These are phyloP conservation scores for Arthrocladium fulminans DNA, from an alignment of 2,329 filamentous ascomycete species.

Conservation along the genomic window DNA sequence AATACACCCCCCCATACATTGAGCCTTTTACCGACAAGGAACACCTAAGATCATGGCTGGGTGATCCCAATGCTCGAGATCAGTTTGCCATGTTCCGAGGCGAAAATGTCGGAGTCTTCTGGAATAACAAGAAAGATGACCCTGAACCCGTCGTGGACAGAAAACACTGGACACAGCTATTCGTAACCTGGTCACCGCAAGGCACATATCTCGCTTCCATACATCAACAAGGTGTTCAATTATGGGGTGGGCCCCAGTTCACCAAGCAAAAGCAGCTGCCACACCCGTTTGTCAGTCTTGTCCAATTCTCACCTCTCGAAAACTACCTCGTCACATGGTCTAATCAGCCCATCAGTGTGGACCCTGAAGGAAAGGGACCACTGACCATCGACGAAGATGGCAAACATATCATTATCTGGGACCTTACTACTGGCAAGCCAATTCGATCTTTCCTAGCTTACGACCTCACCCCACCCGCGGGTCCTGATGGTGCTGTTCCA, in stretches of 20 bases:
- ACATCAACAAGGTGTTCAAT: conserved; percentile 90
- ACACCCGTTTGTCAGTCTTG: conserved; percentile 88
- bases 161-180: conserved; percentile 94
- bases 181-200: conserved; percentile 94
- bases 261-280: conserved; percentile 84
- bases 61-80: conserved; percentile 79
- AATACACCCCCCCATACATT: conserved; percentile 73
- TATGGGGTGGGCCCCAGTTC: conserved; percentile 91
- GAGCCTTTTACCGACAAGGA: conserved; percentile 85
- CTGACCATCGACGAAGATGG: conserved; percentile 88
- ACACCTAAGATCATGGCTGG: conserved; percentile 87
- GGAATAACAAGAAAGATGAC: conserved; percentile 92
- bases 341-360: conserved; percentile 81
- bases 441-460: conserved; percentile 89
- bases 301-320: conserved; percentile 90
- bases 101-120: conserved; percentile 88
- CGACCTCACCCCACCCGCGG: conserved; percentile 54
- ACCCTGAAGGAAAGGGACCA: conserved; percentile 68
- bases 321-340: conserved; percentile 97
- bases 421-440: conserved; percentile 79
- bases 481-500: conserved; percentile 53
- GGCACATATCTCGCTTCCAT: conserved; percentile 92
- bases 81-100: conserved; percentile 92
- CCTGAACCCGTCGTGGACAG: conserved; percentile 87
- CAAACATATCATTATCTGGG: conserved; percentile 99